Evolutionary conservation across 306 rosid species (phyloP).

Genomic region (Malus fusca): DNA sequence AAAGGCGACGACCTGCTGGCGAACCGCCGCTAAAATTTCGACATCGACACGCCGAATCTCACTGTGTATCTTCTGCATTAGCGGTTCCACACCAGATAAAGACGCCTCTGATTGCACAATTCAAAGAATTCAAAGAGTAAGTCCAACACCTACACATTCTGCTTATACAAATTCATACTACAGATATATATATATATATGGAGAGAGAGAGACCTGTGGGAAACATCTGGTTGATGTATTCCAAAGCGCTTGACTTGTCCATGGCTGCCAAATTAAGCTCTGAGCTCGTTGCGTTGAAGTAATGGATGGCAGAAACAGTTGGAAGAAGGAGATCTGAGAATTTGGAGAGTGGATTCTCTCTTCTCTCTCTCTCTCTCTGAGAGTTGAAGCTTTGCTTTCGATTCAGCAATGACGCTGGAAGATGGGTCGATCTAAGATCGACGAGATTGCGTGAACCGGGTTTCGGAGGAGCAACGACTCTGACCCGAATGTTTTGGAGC

Average conservation of each 20-base stretch:
- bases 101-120: slow-evolving; percentile 57
- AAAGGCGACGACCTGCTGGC: slow-evolving; percentile 62
- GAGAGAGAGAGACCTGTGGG: slow-evolving; percentile 63
- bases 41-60: slow-evolving; percentile 95
- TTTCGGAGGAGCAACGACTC: neutral
- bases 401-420: neutral
- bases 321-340: slow-evolving; percentile 1
- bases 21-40: slow-evolving; percentile 86
- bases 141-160: neutral
- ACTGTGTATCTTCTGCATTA: slow-evolving; percentile 90
- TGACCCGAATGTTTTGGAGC: slow-evolving; percentile 6
- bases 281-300: neutral
- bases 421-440: slow-evolving; percentile 9
- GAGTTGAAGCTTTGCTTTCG: neutral
- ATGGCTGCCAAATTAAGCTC: slow-evolving; percentile 23
- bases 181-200: too few relatives aligned
- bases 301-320: neutral
- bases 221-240: slow-evolving; percentile 96
- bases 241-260: slow-evolving; percentile 97
- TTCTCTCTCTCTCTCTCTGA: too few relatives aligned
- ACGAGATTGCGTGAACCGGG: neutral
- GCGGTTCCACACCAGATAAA: slow-evolving; percentile 85
- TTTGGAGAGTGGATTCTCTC: neutral
- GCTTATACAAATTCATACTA: neutral
- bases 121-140: neutral